Percentiles rank a stretch among this genome's conserved stretches.
phyloP scores from a whole-genome alignment of 2,329 filamentous ascomycete genomes.

The Apiospora arundinis region DNA sequence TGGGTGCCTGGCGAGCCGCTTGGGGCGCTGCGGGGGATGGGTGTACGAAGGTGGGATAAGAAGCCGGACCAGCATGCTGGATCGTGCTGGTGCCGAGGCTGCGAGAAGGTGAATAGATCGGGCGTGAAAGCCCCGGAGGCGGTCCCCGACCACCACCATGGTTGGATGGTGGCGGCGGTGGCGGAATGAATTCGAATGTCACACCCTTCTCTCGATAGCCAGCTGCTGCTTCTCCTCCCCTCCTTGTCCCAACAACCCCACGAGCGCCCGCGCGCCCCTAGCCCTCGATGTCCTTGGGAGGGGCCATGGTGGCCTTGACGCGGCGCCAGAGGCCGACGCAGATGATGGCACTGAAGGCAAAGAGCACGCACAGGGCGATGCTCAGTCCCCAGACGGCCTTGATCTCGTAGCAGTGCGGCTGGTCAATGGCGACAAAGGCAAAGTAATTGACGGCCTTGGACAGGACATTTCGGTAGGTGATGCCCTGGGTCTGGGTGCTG shows the following conservation, averaged over 20 bases:
- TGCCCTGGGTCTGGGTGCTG: conserved; percentile 33
- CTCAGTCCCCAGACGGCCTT: conserved; percentile 88
- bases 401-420: conserved; percentile 78
- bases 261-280: conserved; percentile 56
- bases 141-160: conserved; percentile 17
- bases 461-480: conserved; percentile 33
- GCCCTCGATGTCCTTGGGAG: conserved; percentile 55
- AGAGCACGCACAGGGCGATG: conserved; percentile 78
- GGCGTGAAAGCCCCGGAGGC: conserved; percentile 10
- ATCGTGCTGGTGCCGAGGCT: conserved; percentile 24
- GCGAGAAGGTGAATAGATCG: neutral
- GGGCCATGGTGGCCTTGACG: conserved; percentile 49
- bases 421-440: conserved; percentile 57
- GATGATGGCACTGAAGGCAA: conserved; percentile 66
- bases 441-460: conserved; percentile 46
- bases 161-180: conserved; percentile 18
- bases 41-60: conserved; percentile 27
- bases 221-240: conserved; percentile 16
- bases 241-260: conserved; percentile 27
- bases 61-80: conserved; percentile 27
- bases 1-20: conserved; percentile 29
- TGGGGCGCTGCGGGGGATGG: conserved; percentile 31
- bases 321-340: conserved; percentile 68
- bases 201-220: conserved; percentile 25
- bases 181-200: conserved; percentile 20